Conservation (phyloP, 2,329 filamentous ascomycete genomes). For the Scedosporium minutisporum region DNA sequence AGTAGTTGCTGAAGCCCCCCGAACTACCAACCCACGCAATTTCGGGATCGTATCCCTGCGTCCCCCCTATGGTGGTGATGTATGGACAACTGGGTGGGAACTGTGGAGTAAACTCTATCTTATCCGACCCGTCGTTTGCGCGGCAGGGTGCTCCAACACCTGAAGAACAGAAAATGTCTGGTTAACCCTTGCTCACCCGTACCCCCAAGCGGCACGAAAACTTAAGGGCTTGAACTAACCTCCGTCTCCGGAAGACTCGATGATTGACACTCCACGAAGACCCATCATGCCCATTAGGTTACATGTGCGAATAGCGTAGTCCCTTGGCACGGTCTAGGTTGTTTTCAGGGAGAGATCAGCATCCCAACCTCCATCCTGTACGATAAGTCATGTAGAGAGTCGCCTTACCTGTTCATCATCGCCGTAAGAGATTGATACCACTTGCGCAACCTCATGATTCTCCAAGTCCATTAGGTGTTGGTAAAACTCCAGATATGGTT, state of each 20-base stretch:
- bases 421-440: conserved; percentile 58
- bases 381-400: background rate
- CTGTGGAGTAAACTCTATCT: conserved; percentile 21
- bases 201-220: background rate
- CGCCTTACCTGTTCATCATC: conserved; percentile 45
- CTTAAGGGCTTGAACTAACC: background rate
- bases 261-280: conserved; percentile 55
- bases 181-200: background rate
- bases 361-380: background rate
- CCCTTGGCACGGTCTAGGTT: conserved; percentile 39
- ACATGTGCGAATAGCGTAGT: conserved; percentile 42
- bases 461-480: conserved; percentile 40
- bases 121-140: conserved; percentile 25
- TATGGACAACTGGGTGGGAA: conserved; percentile 43
- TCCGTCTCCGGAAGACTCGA: conserved; percentile 53
- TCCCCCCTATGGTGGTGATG: conserved; percentile 53
- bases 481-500: conserved; percentile 59
- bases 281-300: conserved; percentile 56
- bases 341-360: background rate
- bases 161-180: background rate
- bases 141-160: conserved; percentile 26
- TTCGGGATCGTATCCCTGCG: conserved; percentile 40
- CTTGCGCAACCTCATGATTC: conserved; percentile 43
- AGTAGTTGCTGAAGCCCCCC: conserved; percentile 41
- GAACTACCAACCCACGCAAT: conserved; percentile 40